Base-by-base conservation (phyloP, 768 basidiomycete genomes). In the Lactarius akahatsu region DNA sequence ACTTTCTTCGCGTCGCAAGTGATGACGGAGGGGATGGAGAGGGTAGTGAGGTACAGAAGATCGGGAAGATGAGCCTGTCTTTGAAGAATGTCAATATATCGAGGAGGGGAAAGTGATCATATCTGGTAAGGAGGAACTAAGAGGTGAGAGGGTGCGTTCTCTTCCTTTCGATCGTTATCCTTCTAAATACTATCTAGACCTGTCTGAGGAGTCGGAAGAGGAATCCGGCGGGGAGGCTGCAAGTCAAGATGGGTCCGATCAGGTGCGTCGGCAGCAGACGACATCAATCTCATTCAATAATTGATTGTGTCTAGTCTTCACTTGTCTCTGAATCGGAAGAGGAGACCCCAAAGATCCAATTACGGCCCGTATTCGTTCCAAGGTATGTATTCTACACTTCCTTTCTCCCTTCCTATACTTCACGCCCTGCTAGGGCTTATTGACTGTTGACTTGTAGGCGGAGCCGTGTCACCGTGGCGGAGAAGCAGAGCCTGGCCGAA, bases 281-380 rank as follows among this genome's bases (percentile, higher is more conserved):
- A 57, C 61, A 63, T 61, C 60, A 66, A 58, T 57, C 28, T 62
- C 8, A 38, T 72, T 66, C 57, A 62, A 66, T 66, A 66, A 63
- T 66, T 54, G n/a, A n/a, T 69, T 68, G 69, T 92, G 90, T 92
- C 92, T 43, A 94, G 92, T 76, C 60, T 40, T 40, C 38, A 16
- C 38, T 40, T 40, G 38, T 40, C 5, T 90, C 88, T 0, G 92
- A 93, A 54, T 71, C 70, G 9, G 92, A 94, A 72, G 92, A 91
- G 64, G 87, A 88, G 74, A 80, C 84, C 50, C 84, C 87, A 4
- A 89, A 91, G 75, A 78, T 86, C 5, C 85, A 88, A 69, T 94
- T 96, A 76, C 82, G 96, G 69, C 97, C 97, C 2, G 91, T 96
- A 0, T 99, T 98, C 76, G 86, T 98, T 20, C 92, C 91, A 63